Evolutionary conservation across 371 early-diverging fungal species (phyloP).

Genomic region (Lichtheimia corymbifera): DNA sequence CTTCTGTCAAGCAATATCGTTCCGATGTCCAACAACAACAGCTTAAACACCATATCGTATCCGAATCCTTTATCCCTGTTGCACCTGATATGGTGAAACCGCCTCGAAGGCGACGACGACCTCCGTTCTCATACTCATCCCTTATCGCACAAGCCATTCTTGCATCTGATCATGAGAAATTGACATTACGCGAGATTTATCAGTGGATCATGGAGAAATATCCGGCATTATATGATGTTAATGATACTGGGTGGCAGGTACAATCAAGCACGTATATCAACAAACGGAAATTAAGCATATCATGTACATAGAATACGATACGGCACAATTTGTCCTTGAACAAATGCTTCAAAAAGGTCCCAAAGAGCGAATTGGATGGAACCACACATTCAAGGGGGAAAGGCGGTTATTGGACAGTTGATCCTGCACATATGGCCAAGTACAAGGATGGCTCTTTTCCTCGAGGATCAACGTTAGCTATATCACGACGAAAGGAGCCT

Average conservation of each 20-base stretch:
- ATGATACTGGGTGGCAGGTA: conserved; percentile 74
- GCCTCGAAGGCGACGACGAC: conserved; percentile 60
- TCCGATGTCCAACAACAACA: conserved; percentile 44
- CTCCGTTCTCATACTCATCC: conserved; percentile 76
- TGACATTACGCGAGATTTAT: conserved; percentile 75
- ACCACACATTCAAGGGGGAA: conserved; percentile 46
- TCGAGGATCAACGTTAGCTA: conserved; percentile 9
- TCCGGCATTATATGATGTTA: conserved; percentile 68
- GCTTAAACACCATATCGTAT: conserved; percentile 44
- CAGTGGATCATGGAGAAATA: conserved; percentile 70
- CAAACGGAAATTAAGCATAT: neutral
- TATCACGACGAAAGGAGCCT: conserved; percentile 10
- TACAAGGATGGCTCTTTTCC: conserved; percentile 28
- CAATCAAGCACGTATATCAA: neutral
- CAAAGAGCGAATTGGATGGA: conserved; percentile 47
- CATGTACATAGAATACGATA: conserved; percentile 70
- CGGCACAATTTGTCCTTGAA: conserved; percentile 81
- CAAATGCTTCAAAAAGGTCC: conserved; percentile 68
- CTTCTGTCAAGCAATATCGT: conserved; percentile 43
- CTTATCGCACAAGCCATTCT: conserved; percentile 77
- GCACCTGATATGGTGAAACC: conserved; percentile 43
- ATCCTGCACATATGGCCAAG: conserved; percentile 24
- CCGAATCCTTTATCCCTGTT: conserved; percentile 53
- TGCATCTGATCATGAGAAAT: conserved; percentile 51
- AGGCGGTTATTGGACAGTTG: conserved; percentile 62